Conservation (phyloP, 1,284 basidiomycete genomes). For the Tylopilus sp. region DNA sequence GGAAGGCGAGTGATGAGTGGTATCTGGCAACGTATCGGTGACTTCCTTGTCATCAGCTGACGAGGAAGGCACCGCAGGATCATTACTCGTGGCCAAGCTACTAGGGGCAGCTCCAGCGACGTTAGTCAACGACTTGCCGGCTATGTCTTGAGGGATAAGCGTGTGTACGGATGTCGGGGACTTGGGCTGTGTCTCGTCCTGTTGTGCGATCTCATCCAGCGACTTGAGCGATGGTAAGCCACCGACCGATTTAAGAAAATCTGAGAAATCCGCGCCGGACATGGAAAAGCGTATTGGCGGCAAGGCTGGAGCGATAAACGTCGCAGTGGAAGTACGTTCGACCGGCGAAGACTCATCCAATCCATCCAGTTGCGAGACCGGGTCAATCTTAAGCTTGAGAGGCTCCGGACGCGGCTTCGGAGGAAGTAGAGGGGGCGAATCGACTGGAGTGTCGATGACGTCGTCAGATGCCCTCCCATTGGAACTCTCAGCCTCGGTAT, state of each 20-base stretch:
- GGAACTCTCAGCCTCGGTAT: slow-evolving; percentile 56
- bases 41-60: slow-evolving; percentile 5
- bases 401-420: slow-evolving; percentile 40
- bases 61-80: background rate
- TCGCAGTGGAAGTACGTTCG: slow-evolving; percentile 61
- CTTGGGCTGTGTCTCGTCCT: slow-evolving; percentile 20
- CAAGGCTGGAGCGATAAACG: slow-evolving; percentile 73
- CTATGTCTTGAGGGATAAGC: slow-evolving; percentile 36
- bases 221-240: slow-evolving; percentile 41
- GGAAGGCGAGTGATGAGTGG: slow-evolving; percentile 14
- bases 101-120: background rate
- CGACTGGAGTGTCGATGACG: slow-evolving; percentile 22
- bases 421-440: slow-evolving; percentile 45
- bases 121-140: background rate
- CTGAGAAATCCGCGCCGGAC: slow-evolving; percentile 72
- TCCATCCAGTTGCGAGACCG: slow-evolving; percentile 32
- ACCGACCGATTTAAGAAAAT: slow-evolving; percentile 56
- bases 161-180: slow-evolving; percentile 25
- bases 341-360: slow-evolving; percentile 51
- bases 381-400: slow-evolving; percentile 21
- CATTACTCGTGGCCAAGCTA: background rate
- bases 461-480: slow-evolving; percentile 34
- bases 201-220: slow-evolving; percentile 42
- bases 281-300: slow-evolving; percentile 81
- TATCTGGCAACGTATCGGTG: slow-evolving; percentile 14